Conservation (phyloP, 2,329 filamentous ascomycete genomes). For the Neophaeococcomyces mojaviensis region DNA sequence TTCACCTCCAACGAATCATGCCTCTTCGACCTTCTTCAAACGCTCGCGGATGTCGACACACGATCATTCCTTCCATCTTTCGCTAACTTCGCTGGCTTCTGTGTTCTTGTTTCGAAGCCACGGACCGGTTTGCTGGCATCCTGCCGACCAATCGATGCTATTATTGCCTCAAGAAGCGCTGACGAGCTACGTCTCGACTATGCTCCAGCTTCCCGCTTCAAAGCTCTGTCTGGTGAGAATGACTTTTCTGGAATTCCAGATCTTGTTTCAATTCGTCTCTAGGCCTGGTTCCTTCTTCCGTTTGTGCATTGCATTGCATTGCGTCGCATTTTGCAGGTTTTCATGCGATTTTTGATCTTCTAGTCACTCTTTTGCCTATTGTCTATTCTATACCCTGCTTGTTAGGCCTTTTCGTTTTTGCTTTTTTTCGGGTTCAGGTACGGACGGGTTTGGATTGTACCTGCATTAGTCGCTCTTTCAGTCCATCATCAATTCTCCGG, state of each 20-base stretch:
- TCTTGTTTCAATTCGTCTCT: not conserved
- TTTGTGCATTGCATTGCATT: not conserved
- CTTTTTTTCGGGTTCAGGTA: too few species aligned
- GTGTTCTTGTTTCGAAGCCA: not conserved
- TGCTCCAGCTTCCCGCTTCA: not conserved
- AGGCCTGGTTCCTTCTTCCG: not conserved
- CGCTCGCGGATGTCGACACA: not conserved
- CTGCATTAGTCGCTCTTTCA: constrained; percentile 7
- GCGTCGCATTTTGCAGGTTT: not conserved
- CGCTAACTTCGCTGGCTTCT: not conserved
- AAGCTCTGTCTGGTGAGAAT: not conserved
- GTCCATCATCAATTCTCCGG: not conserved
- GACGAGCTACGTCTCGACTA: constrained; percentile 1
- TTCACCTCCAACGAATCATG: constrained; percentile 6
- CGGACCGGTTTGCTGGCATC: constrained; percentile 14
- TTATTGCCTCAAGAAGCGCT: constrained; percentile 11
- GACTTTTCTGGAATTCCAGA: not conserved
- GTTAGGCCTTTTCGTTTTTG: too few species aligned
- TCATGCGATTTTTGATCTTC: not conserved
- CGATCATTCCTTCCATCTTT: constrained; percentile 1
- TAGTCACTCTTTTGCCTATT: constrained; percentile 1
- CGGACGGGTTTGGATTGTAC: too few species aligned
- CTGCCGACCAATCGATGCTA: constrained; percentile 14
- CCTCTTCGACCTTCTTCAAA: not conserved
- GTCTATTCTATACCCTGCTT: too few species aligned